These are phyloP conservation scores for Lophium mytilinum DNA, from an alignment of 495 filamentous ascomycete species.

Conservation along the genomic window DNA sequence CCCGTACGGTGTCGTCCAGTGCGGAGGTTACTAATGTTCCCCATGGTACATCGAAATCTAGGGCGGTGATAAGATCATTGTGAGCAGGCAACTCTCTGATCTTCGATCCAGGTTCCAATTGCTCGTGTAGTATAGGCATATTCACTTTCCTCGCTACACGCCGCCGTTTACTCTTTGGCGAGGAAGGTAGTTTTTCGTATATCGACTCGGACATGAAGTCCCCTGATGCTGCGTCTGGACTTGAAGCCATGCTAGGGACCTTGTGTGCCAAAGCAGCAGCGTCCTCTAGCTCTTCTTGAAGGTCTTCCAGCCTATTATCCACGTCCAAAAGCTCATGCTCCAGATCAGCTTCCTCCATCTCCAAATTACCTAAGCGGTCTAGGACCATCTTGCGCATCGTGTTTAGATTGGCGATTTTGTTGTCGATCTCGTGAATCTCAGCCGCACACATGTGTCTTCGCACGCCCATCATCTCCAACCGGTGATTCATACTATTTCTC, in stretches of 20 bases:
- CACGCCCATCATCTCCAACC: conserved; percentile 82
- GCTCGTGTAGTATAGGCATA: conserved; percentile 92
- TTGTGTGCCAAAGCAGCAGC: conserved; percentile 47
- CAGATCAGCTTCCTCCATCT: conserved; percentile 83
- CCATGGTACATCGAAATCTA: conserved; percentile 95
- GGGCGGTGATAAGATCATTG: conserved; percentile 75
- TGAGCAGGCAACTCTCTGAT: conserved; percentile 87
- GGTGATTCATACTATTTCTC: conserved; percentile 64
- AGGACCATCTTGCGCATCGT: conserved; percentile 91
- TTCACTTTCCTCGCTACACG: conserved; percentile 62
- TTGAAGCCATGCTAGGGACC: conserved; percentile 42
- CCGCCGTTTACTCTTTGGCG: conserved; percentile 50
- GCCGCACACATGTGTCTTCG: conserved; percentile 96
- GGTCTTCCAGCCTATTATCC: conserved; percentile 77
- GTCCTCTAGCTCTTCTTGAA: conserved; percentile 68
- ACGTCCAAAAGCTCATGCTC: conserved; percentile 82
- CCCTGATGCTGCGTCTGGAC: conserved; percentile 36
- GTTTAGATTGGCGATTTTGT: conserved; percentile 88
- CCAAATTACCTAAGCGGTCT: conserved; percentile 79
- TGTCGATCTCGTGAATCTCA: conserved; percentile 94
- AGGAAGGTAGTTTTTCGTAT: conserved; percentile 80
- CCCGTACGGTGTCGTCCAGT: conserved; percentile 90
- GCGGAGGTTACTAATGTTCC: conserved; percentile 93
- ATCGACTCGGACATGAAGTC: conserved; percentile 96
- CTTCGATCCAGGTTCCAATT: conserved; percentile 81